phyloP scores from a whole-genome alignment of 805 yeast genomes.

The Wickerhamomyces pijperi region DNA sequence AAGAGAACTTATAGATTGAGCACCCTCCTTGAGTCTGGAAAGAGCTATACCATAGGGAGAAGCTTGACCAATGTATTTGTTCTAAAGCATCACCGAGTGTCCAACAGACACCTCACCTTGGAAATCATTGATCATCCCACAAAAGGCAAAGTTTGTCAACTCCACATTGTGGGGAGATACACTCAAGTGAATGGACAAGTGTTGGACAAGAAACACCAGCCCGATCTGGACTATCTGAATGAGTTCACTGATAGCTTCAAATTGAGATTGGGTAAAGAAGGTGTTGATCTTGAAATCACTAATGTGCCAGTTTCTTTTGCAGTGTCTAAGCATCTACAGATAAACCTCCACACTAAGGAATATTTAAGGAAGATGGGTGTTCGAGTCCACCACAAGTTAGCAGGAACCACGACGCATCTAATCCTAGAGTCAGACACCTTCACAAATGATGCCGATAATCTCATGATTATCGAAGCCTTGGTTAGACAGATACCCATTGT shows the following conservation, averaged over 20 bases:
- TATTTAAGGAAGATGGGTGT: not conserved
- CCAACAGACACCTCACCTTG: not conserved
- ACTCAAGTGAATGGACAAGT: not conserved
- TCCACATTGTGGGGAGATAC: not conserved
- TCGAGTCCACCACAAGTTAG: too few species aligned
- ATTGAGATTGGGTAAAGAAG: not conserved
- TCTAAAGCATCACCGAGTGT: not conserved
- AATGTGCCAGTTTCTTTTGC: not conserved
- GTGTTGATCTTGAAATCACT: not conserved
- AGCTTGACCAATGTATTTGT: not conserved
- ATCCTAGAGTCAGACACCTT: too few species aligned
- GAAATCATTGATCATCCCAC: not conserved
- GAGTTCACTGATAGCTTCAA: not conserved
- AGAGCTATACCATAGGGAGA: not conserved
- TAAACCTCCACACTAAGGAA: not conserved
- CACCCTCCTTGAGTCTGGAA: not conserved
- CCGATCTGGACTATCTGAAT: not conserved
- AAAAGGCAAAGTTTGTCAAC: not conserved
- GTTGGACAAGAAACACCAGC: not conserved
- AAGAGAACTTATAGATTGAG: not conserved
- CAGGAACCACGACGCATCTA: not conserved
- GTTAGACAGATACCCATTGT: not conserved
- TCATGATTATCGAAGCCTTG: not conserved
- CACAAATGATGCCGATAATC: too few species aligned
- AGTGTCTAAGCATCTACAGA: not conserved